A percentile compares a stretch with the other conserved stretches of the same genome.
These are phyloP conservation scores for Plasmodium billcollinsi DNA, from an alignment of 169 alveolate genomes.

Conservation along the genomic window DNA sequence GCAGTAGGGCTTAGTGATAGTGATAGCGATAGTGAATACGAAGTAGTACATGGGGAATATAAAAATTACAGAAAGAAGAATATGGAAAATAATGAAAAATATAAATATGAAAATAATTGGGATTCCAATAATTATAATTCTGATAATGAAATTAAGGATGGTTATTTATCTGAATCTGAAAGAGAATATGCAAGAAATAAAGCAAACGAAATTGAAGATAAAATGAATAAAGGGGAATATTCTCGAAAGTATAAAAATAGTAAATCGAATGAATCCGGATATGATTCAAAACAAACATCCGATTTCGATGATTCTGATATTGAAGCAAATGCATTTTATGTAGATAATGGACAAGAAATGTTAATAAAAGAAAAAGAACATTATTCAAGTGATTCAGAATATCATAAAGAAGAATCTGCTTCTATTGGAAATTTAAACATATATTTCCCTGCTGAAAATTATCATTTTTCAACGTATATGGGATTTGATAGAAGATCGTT, in stretches of 20 bases:
- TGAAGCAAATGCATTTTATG: slow-evolving; percentile 13
- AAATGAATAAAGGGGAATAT: slow-evolving; percentile 45
- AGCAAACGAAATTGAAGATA: slow-evolving; percentile 53
- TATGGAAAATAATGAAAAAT: neutral
- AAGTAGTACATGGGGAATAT: neutral
- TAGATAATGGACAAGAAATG: slow-evolving; percentile 69
- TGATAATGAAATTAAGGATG: neutral
- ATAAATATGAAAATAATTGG: neutral
- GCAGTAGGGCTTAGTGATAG: neutral
- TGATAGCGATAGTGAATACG: slow-evolving; percentile 18
- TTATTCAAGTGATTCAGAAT: neutral
- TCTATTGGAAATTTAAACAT: neutral
- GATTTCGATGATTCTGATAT: slow-evolving; percentile 18
- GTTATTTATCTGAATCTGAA: neutral
- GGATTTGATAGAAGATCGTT: slow-evolving; percentile 29
- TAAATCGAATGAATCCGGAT: neutral
- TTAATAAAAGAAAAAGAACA: slow-evolving; percentile 30
- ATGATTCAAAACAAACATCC: neutral
- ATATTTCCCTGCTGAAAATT: slow-evolving; percentile 5
- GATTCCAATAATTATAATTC: neutral
- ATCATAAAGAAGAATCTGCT: no score
- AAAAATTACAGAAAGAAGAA: neutral
- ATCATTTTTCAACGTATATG: slow-evolving; percentile 68
- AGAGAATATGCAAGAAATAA: slow-evolving; percentile 13
- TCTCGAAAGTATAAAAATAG: slow-evolving; percentile 16